A percentile compares a stretch with the other conserved stretches of the same genome.
These are phyloP conservation scores for Lupinus albus DNA, from an alignment of 306 rosid species.

Conservation along the genomic window DNA sequence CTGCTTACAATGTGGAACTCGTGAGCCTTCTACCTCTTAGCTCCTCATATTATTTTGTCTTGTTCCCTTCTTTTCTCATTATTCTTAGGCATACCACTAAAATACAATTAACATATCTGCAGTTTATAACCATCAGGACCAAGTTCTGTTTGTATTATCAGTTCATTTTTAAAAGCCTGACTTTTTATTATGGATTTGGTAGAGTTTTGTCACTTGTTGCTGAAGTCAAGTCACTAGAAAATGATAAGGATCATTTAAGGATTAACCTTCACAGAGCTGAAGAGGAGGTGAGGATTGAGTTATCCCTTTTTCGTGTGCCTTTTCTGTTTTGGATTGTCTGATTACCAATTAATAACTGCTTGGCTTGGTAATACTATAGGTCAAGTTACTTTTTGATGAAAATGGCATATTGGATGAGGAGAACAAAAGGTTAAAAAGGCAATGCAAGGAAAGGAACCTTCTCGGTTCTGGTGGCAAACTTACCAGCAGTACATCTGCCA, in stretches of 20 bases:
- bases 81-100: slow-evolving; percentile 4
- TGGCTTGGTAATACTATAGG: slow-evolving; percentile 46
- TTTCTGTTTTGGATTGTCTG: slow-evolving; percentile 24
- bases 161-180: slow-evolving; percentile 7
- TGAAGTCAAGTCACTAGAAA: slow-evolving; percentile 62
- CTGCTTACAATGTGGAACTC: slow-evolving; percentile 70
- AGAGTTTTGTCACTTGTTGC: slow-evolving; percentile 68
- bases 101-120: not conserved
- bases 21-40: slow-evolving; percentile 48
- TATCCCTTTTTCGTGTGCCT: not conserved
- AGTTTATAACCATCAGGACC: not conserved
- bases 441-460: slow-evolving; percentile 53
- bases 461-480: slow-evolving; percentile 63
- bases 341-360: slow-evolving; percentile 24
- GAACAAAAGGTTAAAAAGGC: slow-evolving; percentile 60
- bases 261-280: slow-evolving; percentile 80
- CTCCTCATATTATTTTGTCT: not conserved
- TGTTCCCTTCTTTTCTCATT: not conserved
- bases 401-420: slow-evolving; percentile 64
- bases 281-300: slow-evolving; percentile 67
- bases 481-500: slow-evolving; percentile 60
- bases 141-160: not conserved
- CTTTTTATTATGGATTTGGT: slow-evolving; percentile 41
- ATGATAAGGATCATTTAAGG: slow-evolving; percentile 72
- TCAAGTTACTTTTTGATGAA: slow-evolving; percentile 66